Conservation (phyloP, 345 rosid genomes). For the Brassica napus region Da-Ae NC_063434.1:6584001-6584500, state of each 20-base stretch:
- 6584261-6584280: constrained; percentile 31
- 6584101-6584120: constrained; percentile 58
- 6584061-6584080: constrained; percentile 47
- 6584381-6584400: constrained; percentile 36
- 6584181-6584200: constrained; percentile 53
- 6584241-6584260: constrained; percentile 50
- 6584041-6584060: constrained; percentile 31
- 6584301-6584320: constrained; percentile 33
- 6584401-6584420: constrained; percentile 36
- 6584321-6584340: constrained; percentile 32
- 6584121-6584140: constrained; percentile 44
- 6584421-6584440: constrained; percentile 30
- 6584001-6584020: constrained; percentile 33
- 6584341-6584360: constrained; percentile 31
- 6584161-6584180: constrained; percentile 46
- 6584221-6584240: constrained; percentile 56
- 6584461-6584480: constrained; percentile 49
- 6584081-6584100: constrained; percentile 50
- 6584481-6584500: constrained; percentile 55
- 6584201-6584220: constrained; percentile 51
- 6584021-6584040: constrained; percentile 32
- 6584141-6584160: constrained; percentile 50
- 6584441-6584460: constrained; percentile 52
- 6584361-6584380: constrained; percentile 32
- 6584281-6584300: constrained; percentile 11